Conservation (phyloP, 2,329 filamentous ascomycete genomes). For the Calonectria crousiana region DNA sequence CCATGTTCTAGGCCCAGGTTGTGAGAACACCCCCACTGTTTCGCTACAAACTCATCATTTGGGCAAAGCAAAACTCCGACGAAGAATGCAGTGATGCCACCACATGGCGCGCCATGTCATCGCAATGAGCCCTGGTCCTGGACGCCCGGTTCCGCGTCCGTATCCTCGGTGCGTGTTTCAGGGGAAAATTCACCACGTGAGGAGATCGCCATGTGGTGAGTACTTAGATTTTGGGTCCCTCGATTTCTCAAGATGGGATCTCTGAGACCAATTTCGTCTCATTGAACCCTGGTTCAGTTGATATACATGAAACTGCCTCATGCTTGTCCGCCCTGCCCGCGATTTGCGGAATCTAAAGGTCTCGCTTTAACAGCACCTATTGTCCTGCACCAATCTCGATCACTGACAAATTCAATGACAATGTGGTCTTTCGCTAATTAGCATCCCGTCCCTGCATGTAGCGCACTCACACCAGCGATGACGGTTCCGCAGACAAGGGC, state of each 20-base stretch:
- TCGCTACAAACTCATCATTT: conserved; percentile 6
- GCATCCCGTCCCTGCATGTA: conserved; percentile 26
- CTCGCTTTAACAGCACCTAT: conserved; percentile 16
- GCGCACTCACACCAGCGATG: conserved; percentile 11
- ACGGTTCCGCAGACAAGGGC: conserved; percentile 19
- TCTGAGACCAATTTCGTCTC: conserved; percentile 31
- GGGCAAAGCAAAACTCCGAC: not conserved
- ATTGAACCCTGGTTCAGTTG: conserved; percentile 25
- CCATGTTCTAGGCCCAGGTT: conserved; percentile 21
- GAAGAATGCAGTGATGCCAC: conserved; percentile 31
- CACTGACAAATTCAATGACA: conserved; percentile 26
- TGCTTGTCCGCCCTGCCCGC: not conserved
- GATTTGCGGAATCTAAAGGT: conserved; percentile 25
- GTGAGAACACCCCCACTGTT: conserved; percentile 38
- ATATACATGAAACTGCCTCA: conserved; percentile 18
- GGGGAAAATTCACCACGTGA: conserved; percentile 32
- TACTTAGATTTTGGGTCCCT: conserved; percentile 38
- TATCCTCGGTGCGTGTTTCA: conserved; percentile 39
- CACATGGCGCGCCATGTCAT: conserved; percentile 28
- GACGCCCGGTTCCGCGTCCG: conserved; percentile 30
- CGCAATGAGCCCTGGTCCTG: conserved; percentile 21
- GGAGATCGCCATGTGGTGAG: conserved; percentile 32
- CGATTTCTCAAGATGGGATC: conserved; percentile 3
- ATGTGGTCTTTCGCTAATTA: conserved; percentile 17
- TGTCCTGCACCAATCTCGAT: conserved; percentile 21